Evolutionary conservation across 345 rosid genomes (phyloP), one percentile per base, ranked within the genome.

Genomic region (Cardamine resedifolia): DNA sequence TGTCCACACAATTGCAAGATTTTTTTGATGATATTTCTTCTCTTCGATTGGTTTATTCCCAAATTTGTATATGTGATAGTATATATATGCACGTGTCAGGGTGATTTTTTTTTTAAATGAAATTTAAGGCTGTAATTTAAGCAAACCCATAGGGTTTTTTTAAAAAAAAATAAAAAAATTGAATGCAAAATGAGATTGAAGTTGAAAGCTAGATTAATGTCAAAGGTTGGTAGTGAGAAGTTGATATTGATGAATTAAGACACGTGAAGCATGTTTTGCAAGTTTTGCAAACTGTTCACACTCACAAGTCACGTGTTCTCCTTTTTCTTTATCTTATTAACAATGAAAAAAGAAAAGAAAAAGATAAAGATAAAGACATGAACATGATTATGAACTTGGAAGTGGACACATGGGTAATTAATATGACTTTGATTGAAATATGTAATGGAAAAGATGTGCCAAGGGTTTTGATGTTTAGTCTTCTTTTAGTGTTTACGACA

Each of bases 191-290:
- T 28, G 23, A 30, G 38, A 27, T 45, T 26, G 27, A 50, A 41
- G 50, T 73, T 53, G 28, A 34, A 73, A 66, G 61, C 55, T 44
- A 68, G 43, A 21, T 47, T 15, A 53, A 44, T 68, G 74, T 10
- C 33, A 60, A 60, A 60, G 64, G 24, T 75, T 55, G 70, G 59
- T 55, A 69, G 0, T 18, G 21, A 76, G 50, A 62, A 45, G 23
- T 36, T 53, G 60, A 47, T 18, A 55, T 69, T 55, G 70, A 62
- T 19, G 59, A 34, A 62, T 76, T 45, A 69, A 52, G 24, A 53
- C 75, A 76, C 59, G 75, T 69, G 75, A 69, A 69, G 15, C 79
- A 76, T 76, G 75, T 62, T 75, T 44, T 75, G 5, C 30, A 45
- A 45, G 79, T 60, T 74, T 41, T 75, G 12, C 33, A 43, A 43